A percentile compares a stretch with the other conserved stretches of the same genome.
phyloP scores from a whole-genome alignment of 345 rosid species.

The Boechera stricta region DNA sequence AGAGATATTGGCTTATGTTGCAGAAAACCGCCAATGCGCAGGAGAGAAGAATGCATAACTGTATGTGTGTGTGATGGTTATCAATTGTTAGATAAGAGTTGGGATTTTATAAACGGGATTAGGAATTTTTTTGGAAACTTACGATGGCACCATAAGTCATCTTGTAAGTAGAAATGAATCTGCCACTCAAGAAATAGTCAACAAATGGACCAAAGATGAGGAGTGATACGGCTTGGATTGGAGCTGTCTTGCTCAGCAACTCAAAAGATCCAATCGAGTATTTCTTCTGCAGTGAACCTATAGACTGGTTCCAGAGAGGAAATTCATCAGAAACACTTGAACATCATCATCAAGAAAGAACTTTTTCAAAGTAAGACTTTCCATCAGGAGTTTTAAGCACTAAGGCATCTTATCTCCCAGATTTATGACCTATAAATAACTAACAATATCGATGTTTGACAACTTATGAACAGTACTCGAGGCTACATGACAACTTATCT shows the following conservation, averaged over 20 bases:
- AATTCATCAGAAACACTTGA: constrained; percentile 30
- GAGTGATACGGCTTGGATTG: constrained; percentile 92
- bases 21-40: constrained; percentile 95
- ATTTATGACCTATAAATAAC: neutral
- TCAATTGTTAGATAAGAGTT: constrained; percentile 7
- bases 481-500: neutral
- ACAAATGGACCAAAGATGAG: constrained; percentile 83
- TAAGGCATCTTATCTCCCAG: neutral
- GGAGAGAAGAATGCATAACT: constrained; percentile 79
- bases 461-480: neutral
- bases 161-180: constrained; percentile 65
- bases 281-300: constrained; percentile 92
- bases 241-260: constrained; percentile 92
- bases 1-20: constrained; percentile 93
- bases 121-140: constrained; percentile 41
- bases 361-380: neutral
- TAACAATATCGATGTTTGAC: neutral
- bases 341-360: constrained; percentile 18
- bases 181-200: constrained; percentile 75
- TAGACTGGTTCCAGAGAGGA: constrained; percentile 59
- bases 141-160: constrained; percentile 75
- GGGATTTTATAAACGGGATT: neutral
- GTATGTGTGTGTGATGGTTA: constrained; percentile 41
- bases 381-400: neutral
- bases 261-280: constrained; percentile 93